Conservation (phyloP, 352 stramenopile genomes). For the Globisporangium lucens region DNA sequence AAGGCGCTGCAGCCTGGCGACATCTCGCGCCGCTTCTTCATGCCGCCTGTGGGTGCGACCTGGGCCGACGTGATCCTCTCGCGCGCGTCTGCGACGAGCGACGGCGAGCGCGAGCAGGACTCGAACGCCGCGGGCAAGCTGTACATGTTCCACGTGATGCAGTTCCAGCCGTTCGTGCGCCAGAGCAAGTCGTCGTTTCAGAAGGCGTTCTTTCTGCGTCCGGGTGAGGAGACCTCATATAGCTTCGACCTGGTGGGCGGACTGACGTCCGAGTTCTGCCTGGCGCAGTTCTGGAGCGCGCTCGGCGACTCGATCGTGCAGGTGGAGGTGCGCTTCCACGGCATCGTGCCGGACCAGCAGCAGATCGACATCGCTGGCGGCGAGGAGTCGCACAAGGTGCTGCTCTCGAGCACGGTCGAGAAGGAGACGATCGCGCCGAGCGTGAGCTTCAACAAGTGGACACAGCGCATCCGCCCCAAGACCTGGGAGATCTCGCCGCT, state of each 20-base stretch:
- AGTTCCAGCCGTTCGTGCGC: conserved; percentile 86
- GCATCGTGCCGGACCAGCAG: conserved; percentile 66
- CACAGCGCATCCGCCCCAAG: conserved; percentile 76
- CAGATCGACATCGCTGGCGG: conserved; percentile 61
- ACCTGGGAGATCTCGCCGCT: conserved; percentile 76
- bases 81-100: conserved; percentile 24
- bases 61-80: conserved; percentile 87
- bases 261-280: conserved; percentile 84
- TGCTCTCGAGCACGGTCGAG: conserved; percentile 64
- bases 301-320: conserved; percentile 80
- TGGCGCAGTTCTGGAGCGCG: conserved; percentile 90
- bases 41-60: conserved; percentile 68
- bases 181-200: conserved; percentile 71
- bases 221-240: conserved; percentile 58
- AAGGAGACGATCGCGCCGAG: conserved; percentile 77
- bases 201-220: conserved; percentile 66
- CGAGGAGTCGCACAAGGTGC: conserved; percentile 68
- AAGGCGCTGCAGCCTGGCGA: conserved; percentile 52
- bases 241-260: conserved; percentile 73
- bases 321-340: conserved; percentile 84
- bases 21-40: conserved; percentile 82
- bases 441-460: conserved; percentile 82
- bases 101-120: conserved; percentile 42
- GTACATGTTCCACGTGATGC: conserved; percentile 87
- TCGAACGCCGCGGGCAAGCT: conserved; percentile 67